A percentile compares a stretch with the other conserved stretches of the same genome.
Evolutionary conservation across 192 early-diverging fungal species (phyloP).

Genomic region (Spizellomyces punctatus): DNA sequence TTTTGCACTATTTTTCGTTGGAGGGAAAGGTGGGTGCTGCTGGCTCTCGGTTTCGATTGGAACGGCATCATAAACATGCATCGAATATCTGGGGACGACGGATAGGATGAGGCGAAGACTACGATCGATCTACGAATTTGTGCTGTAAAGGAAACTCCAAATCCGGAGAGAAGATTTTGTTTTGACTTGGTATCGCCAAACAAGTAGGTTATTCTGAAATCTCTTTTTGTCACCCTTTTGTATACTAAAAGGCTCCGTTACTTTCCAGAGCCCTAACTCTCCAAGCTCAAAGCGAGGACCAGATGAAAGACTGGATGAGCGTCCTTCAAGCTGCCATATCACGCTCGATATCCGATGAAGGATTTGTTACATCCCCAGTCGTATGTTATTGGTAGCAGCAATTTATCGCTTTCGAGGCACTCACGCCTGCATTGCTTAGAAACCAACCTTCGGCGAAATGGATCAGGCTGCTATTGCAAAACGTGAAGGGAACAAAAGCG

Average conservation of each 20-base stretch:
- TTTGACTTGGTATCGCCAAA: constrained; percentile 65
- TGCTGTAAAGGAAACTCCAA: constrained; percentile 33
- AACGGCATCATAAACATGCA: neutral
- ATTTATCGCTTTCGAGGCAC: too few species aligned
- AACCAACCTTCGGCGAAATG: constrained; percentile 23
- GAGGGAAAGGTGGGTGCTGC: constrained; percentile 24
- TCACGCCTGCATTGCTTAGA: neutral
- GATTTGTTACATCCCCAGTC: neutral
- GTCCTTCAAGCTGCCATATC: constrained; percentile 57
- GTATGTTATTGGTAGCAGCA: neutral
- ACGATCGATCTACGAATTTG: constrained; percentile 35
- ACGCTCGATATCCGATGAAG: constrained; percentile 31
- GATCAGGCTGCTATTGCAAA: constrained; percentile 12
- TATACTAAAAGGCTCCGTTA: neutral
- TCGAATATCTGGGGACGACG: neutral
- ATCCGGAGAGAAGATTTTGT: constrained; percentile 63
- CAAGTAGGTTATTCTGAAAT: constrained; percentile 47
- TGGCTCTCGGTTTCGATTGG: neutral
- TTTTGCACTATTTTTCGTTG: constrained; percentile 22
- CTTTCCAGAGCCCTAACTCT: constrained; percentile 34
- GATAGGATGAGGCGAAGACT: constrained; percentile 36
- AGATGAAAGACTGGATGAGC: constrained; percentile 63
- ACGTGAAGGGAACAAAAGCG: neutral
- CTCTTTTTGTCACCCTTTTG: neutral
- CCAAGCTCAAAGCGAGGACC: constrained; percentile 69